Base-by-base conservation (phyloP, 192 early-diverging fungal genomes). In the Cladochytrium replicatum region DNA sequence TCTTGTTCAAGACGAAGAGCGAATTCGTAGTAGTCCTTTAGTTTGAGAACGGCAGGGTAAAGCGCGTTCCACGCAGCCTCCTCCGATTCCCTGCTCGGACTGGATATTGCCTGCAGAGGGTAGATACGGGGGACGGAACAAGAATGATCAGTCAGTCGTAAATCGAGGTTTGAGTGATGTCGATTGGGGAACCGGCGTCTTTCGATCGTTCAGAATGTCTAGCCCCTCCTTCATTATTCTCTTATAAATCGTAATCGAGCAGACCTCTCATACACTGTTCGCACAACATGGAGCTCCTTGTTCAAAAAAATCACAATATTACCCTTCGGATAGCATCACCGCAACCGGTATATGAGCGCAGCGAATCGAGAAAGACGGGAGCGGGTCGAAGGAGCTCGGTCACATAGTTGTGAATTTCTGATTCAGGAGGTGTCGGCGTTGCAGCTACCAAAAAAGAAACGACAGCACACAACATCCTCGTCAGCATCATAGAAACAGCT, bases 51-150 rank as follows among this genome's bases (percentile, higher is more conserved):
- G 3, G 83, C 84, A 32, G 91, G 92, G 17, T 74, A 70, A 26
- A 98, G 69, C 48, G 79, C 80, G 41, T 77, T 64, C 94, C 92
- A 98, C 23, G 88, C 91, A 29, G 72, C 81, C 27, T 87, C 77
- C 59, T 98, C 94, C 57, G 87, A 83, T 39, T 90, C 85, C 24
- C 74, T 71, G 26, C 78, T 82, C 8, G 92, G 92, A 24, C 69
- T 66, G 19, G 83, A 81, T 50, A 98, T 93, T 28, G 94, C 94
- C 72, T 81, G 60, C 25, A 52, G 17, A 58, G n/a, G 43, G 9
- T 21, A n/a, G n/a, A n/a, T n/a, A n/a, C n/a, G n/a, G n/a, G n/a
- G n/a, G n/a, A n/a, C 15, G 17, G 17, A 37, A 37, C 34, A 37
- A 37, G 42, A 43, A 43, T 43, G 21, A 43, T 6, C 21, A 23